phyloP scores from a whole-genome alignment of 345 rosid species.

The Corchorus capsularis region DNA sequence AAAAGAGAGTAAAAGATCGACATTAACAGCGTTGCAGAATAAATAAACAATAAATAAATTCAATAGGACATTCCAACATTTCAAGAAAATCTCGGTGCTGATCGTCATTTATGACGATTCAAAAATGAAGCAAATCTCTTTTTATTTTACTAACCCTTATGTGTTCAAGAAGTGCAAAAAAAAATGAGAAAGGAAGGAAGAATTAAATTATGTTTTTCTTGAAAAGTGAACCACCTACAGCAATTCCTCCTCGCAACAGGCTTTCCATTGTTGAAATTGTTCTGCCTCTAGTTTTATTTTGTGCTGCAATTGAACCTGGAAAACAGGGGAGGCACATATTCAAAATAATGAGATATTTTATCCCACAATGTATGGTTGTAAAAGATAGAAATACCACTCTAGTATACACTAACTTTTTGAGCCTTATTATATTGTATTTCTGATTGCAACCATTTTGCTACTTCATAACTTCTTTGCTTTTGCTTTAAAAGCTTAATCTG shows the following conservation, averaged over 20 bases:
- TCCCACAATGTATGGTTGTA: neutral
- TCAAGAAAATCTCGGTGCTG: too few relatives aligned
- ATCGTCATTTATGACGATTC: too few relatives aligned
- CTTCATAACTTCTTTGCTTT: slow-evolving; percentile 80
- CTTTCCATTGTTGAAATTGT: slow-evolving; percentile 86
- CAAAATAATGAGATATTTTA: slow-evolving; percentile 9
- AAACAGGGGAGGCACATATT: slow-evolving; percentile 15
- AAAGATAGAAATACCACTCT: slow-evolving; percentile 6
- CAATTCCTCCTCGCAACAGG: slow-evolving; percentile 74
- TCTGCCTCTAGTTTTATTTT: slow-evolving; percentile 83
- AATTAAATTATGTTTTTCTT: neutral
- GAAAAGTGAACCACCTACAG: slow-evolving; percentile 51
- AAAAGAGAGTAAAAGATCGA: slow-evolving; percentile 15
- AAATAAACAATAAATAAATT: neutral
- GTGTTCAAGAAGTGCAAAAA: slow-evolving; percentile 9
- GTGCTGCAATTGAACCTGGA: slow-evolving; percentile 79
- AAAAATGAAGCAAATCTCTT: too few relatives aligned
- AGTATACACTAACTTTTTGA: slow-evolving; percentile 55
- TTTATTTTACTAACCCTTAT: neutral
- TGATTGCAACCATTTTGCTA: slow-evolving; percentile 64
- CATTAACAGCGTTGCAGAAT: neutral
- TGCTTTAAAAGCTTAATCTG: slow-evolving; percentile 71
- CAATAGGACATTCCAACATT: slow-evolving; percentile 2
- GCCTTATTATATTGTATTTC: slow-evolving; percentile 78
- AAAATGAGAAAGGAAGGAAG: neutral